phyloP scores from a whole-genome alignment of 1,284 basidiomycete genomes.

The Papiliotrema flavescens region DNA sequence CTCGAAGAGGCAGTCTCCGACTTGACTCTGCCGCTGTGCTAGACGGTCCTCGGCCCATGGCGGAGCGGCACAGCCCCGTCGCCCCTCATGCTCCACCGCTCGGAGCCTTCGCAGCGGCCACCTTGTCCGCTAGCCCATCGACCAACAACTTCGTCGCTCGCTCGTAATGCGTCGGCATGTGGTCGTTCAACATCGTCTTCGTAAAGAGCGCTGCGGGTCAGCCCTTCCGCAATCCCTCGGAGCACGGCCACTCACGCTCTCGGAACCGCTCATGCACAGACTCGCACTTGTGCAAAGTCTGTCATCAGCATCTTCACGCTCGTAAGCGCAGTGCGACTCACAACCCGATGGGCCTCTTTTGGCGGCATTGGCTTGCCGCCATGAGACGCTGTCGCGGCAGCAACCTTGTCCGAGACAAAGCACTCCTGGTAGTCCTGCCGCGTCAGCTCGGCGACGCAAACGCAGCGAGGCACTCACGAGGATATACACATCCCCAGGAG shows the following conservation, averaged over 20 bases:
- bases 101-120: neutral
- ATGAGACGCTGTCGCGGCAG: neutral
- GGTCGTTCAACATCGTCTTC: slow-evolving; percentile 46
- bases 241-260: slow-evolving; percentile 47
- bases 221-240: slow-evolving; percentile 2
- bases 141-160: slow-evolving; percentile 40
- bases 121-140: slow-evolving; percentile 23
- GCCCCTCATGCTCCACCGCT: too few species aligned
- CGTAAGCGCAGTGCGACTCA: slow-evolving; percentile 14
- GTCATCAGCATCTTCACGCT: neutral
- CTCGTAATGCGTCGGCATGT: slow-evolving; percentile 45
- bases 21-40: too few species aligned
- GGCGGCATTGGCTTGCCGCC: slow-evolving; percentile 8
- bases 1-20: too few species aligned
- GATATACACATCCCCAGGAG: slow-evolving; percentile 43
- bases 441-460: slow-evolving; percentile 3
- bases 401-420: slow-evolving; percentile 33
- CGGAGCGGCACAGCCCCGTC: too few species aligned
- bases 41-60: too few species aligned
- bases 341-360: slow-evolving; percentile 49
- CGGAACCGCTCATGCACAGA: slow-evolving; percentile 52
- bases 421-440: slow-evolving; percentile 47
- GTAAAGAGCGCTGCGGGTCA: slow-evolving; percentile 35
- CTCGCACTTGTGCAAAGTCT: slow-evolving; percentile 49
- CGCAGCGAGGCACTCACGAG: slow-evolving; percentile 23